Base-by-base conservation (phyloP, 2,329 filamentous ascomycete species). In the Fusarium beomiforme region DNA sequence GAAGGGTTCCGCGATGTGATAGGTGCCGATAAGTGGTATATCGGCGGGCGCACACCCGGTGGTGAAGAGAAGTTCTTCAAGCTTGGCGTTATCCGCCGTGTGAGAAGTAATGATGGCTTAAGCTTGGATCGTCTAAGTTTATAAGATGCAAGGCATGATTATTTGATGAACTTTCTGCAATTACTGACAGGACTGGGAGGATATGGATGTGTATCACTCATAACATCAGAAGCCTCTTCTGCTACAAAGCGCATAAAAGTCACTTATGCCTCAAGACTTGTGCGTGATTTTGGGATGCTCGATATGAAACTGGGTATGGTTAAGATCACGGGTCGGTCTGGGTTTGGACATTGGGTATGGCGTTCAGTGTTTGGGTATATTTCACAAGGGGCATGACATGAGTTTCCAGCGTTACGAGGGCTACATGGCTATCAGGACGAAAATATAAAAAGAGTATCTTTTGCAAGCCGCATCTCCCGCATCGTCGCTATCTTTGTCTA, bases 1-100 rank as follows among this genome's bases (percentile, higher is more conserved):
- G 92, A 94, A 76, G 92, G 92, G 3, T 94, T 94, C 79, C 85
- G 91, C 56, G 92, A 94, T 67, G 90, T 90, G 37, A 80, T 90
- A 51, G 91, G 91, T 4, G 87, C 88, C 3, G 92, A 95, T 71
- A 94, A 93, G 81, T 93, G 92, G 91, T 95, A 94, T 76, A 92
- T 95, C 59, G 92, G 92, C 24, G 92, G 92, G 10, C 84, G 91
- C 77, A 94, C 92, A 31, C 91, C 92, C 2, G 86, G 83, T 3
- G 92, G 92, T n/a, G 92, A 95, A 76, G 92, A 95, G 79, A 88
- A 89, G 76, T 94, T 93, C 82, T 95, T 94, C 80, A 93, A 93
- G 82, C 83, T 95, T 46, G 92, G 92, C 44, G 92, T 95, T 71
- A 89, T 95, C 51, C 88, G 90, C 78, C 84, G 92, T 59, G 89